Evolutionary conservation across 306 rosid species (phyloP).

Genomic region (Fagus sylvatica): DNA sequence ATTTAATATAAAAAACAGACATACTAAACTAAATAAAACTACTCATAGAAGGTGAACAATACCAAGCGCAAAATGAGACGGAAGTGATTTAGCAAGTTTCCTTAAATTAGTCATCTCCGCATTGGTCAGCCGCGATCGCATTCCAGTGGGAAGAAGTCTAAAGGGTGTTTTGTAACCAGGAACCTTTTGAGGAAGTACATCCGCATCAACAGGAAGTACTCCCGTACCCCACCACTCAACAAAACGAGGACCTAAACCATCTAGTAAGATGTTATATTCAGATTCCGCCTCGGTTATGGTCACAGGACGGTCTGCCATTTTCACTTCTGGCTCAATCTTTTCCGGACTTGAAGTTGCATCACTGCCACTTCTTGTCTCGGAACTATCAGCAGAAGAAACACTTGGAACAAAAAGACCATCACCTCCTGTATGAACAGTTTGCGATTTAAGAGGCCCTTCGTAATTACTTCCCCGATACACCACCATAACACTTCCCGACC

Average conservation of each 20-base stretch:
- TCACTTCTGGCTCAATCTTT: constrained; percentile 34
- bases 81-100: constrained; percentile 79
- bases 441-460: constrained; percentile 52
- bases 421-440: constrained; percentile 48
- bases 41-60: constrained; percentile 22
- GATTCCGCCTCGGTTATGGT: constrained; percentile 69
- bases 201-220: constrained; percentile 93
- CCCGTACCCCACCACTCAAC: constrained; percentile 98
- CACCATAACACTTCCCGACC: constrained; percentile 88
- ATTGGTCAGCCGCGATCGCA: constrained; percentile 72
- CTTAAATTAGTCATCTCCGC: constrained; percentile 76
- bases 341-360: constrained; percentile 37
- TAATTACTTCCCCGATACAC: constrained; percentile 84
- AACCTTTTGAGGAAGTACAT: constrained; percentile 71
- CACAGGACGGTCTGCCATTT: constrained; percentile 25
- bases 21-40: constrained; percentile 8
- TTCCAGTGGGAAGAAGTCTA: constrained; percentile 87
- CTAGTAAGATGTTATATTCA: constrained; percentile 70
- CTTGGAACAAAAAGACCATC: constrained; percentile 64
- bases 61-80: constrained; percentile 98
- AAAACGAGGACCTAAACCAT: constrained; percentile 89
- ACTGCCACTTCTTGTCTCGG: constrained; percentile 21
- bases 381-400: constrained; percentile 51
- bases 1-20: constrained; percentile 27
- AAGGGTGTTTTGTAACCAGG: constrained; percentile 86